Conservation (phyloP, 768 basidiomycete species). For the Boletus reticuloceps region DNA sequence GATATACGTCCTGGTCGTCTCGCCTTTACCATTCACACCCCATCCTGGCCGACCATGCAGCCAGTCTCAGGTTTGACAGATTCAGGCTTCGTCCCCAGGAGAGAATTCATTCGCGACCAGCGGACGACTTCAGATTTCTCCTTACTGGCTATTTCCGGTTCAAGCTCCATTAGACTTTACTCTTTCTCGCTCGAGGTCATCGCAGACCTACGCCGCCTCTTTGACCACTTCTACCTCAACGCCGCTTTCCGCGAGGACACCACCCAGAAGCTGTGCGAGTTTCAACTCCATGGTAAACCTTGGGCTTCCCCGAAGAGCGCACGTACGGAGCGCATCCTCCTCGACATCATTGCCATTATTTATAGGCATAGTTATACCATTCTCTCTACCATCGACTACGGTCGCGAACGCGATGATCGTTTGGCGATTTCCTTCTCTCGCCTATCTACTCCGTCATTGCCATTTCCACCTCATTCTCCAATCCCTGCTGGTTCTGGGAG, state of each 20-base stretch:
- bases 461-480: conserved; percentile 38
- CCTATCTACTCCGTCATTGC: conserved; percentile 34
- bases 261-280: conserved; percentile 60
- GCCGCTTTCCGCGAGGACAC: conserved; percentile 53
- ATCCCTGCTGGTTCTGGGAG: conserved; percentile 39
- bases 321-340: conserved; percentile 62
- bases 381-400: conserved; percentile 73
- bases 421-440: conserved; percentile 69
- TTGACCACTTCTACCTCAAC: conserved; percentile 46
- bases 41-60: conserved; percentile 29
- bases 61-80: conserved; percentile 36
- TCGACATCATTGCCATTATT: conserved; percentile 62
- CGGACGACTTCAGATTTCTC: conserved; percentile 58
- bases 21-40: conserved; percentile 18
- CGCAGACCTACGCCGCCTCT: conserved; percentile 50
- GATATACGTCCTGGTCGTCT: conserved; percentile 26
- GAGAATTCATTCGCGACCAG: conserved; percentile 67
- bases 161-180: conserved; percentile 65
- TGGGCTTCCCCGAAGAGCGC: conserved; percentile 70
- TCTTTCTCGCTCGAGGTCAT: conserved; percentile 59
- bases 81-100: conserved; percentile 60
- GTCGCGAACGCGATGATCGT: conserved; percentile 71
- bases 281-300: conserved; percentile 64
- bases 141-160: conserved; percentile 64
- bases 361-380: conserved; percentile 62